Conservation (phyloP, 176 grass and related monocot genomes). For the Coix lacrymajobi region DNA sequence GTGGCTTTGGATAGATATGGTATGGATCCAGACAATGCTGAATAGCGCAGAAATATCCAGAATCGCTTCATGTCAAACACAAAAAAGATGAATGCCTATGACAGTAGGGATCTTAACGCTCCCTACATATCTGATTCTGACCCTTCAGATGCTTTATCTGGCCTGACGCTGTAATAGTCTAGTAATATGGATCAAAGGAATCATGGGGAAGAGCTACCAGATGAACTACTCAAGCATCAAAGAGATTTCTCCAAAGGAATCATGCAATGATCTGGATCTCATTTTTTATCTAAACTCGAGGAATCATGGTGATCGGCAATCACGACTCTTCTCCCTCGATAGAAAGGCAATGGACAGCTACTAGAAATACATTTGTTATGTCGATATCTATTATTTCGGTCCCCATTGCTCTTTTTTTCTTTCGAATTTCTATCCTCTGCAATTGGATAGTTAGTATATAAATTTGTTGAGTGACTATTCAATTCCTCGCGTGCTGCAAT, state of each 20-base stretch:
- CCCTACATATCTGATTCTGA: background rate
- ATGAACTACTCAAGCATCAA: constrained; percentile 17
- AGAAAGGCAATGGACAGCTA: constrained; percentile 29
- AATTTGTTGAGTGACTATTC: no score
- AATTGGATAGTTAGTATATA: no score
- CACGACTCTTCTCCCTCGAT: constrained; percentile 11
- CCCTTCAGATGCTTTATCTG: background rate
- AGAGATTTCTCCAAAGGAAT: constrained; percentile 19
- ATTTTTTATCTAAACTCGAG: constrained; percentile 6
- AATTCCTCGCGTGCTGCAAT: no score
- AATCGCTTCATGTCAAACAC: constrained; percentile 22
- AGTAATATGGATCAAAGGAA: constrained; percentile 21
- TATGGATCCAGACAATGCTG: constrained; percentile 5
- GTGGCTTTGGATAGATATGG: constrained; percentile 23
- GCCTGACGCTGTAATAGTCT: constrained; percentile 26
- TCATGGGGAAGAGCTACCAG: constrained; percentile 31
- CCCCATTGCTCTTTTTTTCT: background rate
- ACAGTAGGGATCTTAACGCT: constrained; percentile 13
- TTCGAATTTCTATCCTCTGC: background rate
- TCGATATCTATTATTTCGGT: background rate
- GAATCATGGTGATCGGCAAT: constrained; percentile 23
- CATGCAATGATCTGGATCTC: constrained; percentile 22
- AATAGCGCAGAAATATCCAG: constrained; percentile 5
- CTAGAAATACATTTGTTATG: background rate
- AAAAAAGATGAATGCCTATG: constrained; percentile 29